phyloP scores from a whole-genome alignment of 202 grass and related monocot species.

The Carex arenaria region DNA sequence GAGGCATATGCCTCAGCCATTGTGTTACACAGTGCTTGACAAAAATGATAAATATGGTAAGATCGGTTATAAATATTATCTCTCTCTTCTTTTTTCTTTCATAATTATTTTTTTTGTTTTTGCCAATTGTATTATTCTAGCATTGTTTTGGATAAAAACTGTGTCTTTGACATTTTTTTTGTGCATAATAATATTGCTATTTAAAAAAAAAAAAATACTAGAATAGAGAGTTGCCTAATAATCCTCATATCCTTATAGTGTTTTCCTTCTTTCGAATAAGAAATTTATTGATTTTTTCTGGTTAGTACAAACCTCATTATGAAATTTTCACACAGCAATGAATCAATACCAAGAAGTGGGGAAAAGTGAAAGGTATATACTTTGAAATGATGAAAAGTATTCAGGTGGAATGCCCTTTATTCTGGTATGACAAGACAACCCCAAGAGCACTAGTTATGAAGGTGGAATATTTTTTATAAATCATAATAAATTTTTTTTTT shows the following conservation, averaged over 20 bases:
- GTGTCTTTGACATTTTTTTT: background rate
- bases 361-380: conserved; percentile 12
- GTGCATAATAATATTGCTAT: background rate
- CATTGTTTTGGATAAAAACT: background rate
- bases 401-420: conserved; percentile 3
- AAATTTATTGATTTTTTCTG: background rate
- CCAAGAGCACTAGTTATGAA: background rate
- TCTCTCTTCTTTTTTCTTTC: background rate
- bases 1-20: too few relatives aligned
- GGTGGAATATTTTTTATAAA: too few relatives aligned
- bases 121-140: background rate
- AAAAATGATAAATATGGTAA: too few relatives aligned
- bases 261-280: background rate
- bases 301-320: background rate
- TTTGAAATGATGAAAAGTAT: conserved; percentile 21
- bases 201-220: background rate
- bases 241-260: background rate
- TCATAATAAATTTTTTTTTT: too few relatives aligned
- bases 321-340: background rate
- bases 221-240: background rate
- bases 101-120: background rate
- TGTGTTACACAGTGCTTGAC: too few relatives aligned
- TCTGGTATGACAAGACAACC: conserved; percentile 23
- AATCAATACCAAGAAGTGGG: background rate
- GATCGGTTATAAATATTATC: too few relatives aligned